Evolutionary conservation across 2,329 filamentous ascomycete genomes (phyloP).

Genomic region (Sporothrix dimorphospora): DNA sequence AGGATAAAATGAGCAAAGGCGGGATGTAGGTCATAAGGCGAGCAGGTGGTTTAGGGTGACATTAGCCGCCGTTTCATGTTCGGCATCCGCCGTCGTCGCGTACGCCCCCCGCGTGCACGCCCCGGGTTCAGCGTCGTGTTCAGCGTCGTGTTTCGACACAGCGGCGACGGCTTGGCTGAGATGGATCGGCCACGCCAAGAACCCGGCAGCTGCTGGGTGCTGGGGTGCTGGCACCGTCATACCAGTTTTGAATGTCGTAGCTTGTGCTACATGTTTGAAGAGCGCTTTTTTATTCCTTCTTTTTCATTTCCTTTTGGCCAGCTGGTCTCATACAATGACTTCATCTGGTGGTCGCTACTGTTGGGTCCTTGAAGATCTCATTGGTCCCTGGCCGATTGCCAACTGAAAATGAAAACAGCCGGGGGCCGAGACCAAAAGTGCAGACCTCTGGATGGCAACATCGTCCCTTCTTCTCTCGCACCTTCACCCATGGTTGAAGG

Average conservation of each 20-base stretch:
- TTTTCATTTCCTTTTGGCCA: not conserved
- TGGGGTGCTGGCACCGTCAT: not conserved
- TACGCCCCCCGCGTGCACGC: not conserved
- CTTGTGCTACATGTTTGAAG: not conserved
- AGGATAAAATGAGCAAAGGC: not conserved
- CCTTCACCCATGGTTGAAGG: not conserved
- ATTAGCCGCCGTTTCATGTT: constrained; percentile 33
- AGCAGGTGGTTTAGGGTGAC: constrained; percentile 20
- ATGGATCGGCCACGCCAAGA: constrained; percentile 25
- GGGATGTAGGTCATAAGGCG: not conserved
- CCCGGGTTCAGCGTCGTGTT: constrained; percentile 4
- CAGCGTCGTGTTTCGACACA: constrained; percentile 7
- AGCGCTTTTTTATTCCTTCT: not conserved
- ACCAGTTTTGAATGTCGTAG: constrained; percentile 1
- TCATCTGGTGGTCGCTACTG: not conserved
- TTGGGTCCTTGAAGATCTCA: not conserved
- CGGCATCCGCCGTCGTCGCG: constrained; percentile 3
- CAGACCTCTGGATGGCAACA: not conserved
- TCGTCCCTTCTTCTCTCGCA: constrained; percentile 6
- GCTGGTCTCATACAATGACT: not conserved
- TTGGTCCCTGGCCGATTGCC: constrained; percentile 10
- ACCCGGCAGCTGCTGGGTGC: constrained; percentile 7
- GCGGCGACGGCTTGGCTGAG: constrained; percentile 16
- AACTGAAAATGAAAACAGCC: constrained; percentile 3
- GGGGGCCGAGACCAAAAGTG: not conserved